Conservation (phyloP, 1,139 yeast species). For the Sugiyamaella sp. region DNA sequence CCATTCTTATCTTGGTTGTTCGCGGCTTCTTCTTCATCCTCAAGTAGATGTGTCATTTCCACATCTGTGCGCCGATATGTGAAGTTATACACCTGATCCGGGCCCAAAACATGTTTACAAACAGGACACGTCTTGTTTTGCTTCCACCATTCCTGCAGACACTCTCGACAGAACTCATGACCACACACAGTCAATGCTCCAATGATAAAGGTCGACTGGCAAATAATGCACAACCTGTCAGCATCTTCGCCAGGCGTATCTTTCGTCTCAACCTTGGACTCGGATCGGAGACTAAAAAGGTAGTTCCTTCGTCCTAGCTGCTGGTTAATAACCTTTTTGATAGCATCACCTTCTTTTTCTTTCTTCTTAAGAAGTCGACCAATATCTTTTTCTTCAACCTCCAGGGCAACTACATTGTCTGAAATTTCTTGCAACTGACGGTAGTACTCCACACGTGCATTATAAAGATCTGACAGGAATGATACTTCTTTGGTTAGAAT, state of each 20-base stretch:
- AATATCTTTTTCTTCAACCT: slow-evolving; percentile 29
- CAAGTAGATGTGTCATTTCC: slow-evolving; percentile 15
- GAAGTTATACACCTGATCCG: slow-evolving; percentile 60
- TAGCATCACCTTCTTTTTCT: slow-evolving; percentile 27
- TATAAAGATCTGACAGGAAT: slow-evolving; percentile 66
- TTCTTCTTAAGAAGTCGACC: slow-evolving; percentile 22
- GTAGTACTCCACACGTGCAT: slow-evolving; percentile 77
- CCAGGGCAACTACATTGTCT: slow-evolving; percentile 61
- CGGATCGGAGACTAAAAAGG: slow-evolving; percentile 50
- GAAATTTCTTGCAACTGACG: slow-evolving; percentile 83
- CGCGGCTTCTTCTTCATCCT: slow-evolving; percentile 17
- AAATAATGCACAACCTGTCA: slow-evolving; percentile 68
- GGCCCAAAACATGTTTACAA: slow-evolving; percentile 58
- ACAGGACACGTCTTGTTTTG: slow-evolving; percentile 68
- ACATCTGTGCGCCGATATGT: slow-evolving; percentile 43
- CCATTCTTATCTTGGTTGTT: slow-evolving; percentile 22
- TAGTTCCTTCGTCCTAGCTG: slow-evolving; percentile 54
- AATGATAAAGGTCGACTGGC: slow-evolving; percentile 65
- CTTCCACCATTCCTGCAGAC: slow-evolving; percentile 72
- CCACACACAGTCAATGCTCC: slow-evolving; percentile 90
- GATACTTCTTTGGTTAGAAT: slow-evolving; percentile 54
- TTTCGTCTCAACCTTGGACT: slow-evolving; percentile 2
- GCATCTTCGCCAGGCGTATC: slow-evolving; percentile 35
- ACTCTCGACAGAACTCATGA: slow-evolving; percentile 80
- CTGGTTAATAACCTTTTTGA: slow-evolving; percentile 29